phyloP scores from a whole-genome alignment of 495 filamentous ascomycete genomes.

The Lineolata rhizophorae region DNA sequence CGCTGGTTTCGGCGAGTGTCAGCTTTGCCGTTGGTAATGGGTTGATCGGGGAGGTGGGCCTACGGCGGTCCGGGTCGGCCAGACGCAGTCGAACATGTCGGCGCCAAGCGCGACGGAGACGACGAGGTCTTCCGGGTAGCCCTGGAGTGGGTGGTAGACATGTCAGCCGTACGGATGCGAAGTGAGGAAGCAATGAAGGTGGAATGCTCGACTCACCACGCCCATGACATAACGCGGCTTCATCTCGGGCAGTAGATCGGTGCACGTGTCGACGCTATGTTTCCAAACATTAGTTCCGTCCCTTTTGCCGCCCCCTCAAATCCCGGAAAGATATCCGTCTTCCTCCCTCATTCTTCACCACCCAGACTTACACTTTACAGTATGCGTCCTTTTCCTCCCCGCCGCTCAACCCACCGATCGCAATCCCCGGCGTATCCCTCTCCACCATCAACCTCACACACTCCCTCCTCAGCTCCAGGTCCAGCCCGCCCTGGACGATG shows the following conservation, averaged over 20 bases:
- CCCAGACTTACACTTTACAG: conserved; percentile 25
- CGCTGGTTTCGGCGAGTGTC: conserved; percentile 29
- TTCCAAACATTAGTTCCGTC: too few species aligned
- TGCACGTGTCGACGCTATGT: conserved; percentile 68
- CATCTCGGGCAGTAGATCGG: conserved; percentile 57
- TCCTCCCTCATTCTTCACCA: too few species aligned
- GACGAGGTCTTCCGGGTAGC: conserved; percentile 87
- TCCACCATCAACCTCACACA: conserved; percentile 82
- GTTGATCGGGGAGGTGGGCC: conserved; percentile 5
- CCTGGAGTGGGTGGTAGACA: conserved; percentile 20
- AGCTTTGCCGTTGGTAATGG: background rate
- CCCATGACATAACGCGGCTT: conserved; percentile 98
- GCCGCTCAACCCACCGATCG: conserved; percentile 83
- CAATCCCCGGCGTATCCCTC: conserved; percentile 84
- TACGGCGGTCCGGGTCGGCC: conserved; percentile 85
- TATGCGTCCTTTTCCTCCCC: conserved; percentile 52
- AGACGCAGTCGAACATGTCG: conserved; percentile 99
- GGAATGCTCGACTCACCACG: conserved; percentile 40
- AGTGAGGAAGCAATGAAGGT: too few species aligned
- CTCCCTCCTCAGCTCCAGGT: conserved; percentile 65
- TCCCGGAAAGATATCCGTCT: too few species aligned
- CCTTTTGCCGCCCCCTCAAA: background rate
- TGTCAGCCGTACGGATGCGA: background rate
- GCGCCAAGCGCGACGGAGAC: conserved; percentile 83
- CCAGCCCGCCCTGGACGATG: conserved; percentile 90